These are phyloP conservation scores for Candida tropicalis DNA, from an alignment of 1,139 yeast genomes.

Conservation along the genomic window DNA sequence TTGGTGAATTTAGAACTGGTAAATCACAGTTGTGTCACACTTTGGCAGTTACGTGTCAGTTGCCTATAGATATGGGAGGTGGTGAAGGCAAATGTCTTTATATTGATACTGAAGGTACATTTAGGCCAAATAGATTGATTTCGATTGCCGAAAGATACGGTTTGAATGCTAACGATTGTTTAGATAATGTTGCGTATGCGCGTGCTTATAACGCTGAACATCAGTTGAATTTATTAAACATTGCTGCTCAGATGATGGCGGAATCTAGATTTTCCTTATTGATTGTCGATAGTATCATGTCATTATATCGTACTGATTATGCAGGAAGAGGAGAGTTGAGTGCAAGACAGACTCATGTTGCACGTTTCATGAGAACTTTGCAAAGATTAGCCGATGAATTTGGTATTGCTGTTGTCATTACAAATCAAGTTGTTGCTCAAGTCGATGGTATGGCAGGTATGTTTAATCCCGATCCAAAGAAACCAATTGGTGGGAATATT, in stretches of 20 bases:
- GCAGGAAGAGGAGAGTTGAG: slow-evolving; percentile 96
- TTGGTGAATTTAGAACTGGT: slow-evolving; percentile 98
- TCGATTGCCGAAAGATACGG: slow-evolving; percentile 93
- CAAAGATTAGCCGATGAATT: slow-evolving; percentile 96
- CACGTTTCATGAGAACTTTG: slow-evolving; percentile 86
- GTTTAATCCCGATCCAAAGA: slow-evolving; percentile 97
- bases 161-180: slow-evolving; percentile 88
- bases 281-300: slow-evolving; percentile 96
- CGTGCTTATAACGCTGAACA: slow-evolving; percentile 98
- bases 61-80: slow-evolving; percentile 97
- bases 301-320: slow-evolving; percentile 91
- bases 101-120: slow-evolving; percentile 97
- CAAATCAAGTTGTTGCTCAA: slow-evolving; percentile 97
- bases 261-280: slow-evolving; percentile 80
- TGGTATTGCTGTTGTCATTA: slow-evolving; percentile 97
- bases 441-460: slow-evolving; percentile 87
- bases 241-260: slow-evolving; percentile 97
- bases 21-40: slow-evolving; percentile 97
- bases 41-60: slow-evolving; percentile 92
- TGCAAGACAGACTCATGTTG: slow-evolving; percentile 93
- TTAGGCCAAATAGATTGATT: slow-evolving; percentile 86
- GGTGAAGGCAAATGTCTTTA: slow-evolving; percentile 98
- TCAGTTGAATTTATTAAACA: slow-evolving; percentile 80
- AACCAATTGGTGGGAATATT: slow-evolving; percentile 98
- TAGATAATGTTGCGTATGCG: slow-evolving; percentile 96